phyloP scores from a whole-genome alignment of 768 basidiomycete genomes.

The Strobilomyces confusus region DNA sequence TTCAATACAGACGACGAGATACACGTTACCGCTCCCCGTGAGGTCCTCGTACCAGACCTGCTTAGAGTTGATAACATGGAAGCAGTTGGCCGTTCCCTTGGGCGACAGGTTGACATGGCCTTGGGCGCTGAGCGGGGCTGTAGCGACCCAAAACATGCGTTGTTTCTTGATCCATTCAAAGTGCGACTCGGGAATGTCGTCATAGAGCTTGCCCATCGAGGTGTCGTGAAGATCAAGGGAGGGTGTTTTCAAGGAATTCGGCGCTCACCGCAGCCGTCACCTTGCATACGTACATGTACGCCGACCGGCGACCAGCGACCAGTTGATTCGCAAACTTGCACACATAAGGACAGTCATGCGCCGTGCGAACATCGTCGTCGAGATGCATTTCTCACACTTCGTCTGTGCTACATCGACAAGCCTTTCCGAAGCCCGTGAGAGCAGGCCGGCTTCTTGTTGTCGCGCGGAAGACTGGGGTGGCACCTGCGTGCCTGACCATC shows the following conservation, averaged over 20 bases:
- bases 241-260: too few species aligned
- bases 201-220: conserved; percentile 43
- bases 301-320: too few species aligned
- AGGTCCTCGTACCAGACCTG: conserved; percentile 74
- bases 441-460: not conserved
- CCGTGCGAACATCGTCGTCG: too few species aligned
- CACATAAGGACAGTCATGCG: too few species aligned
- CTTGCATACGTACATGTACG: too few species aligned
- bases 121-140: conserved; percentile 52
- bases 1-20: not conserved
- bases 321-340: too few species aligned
- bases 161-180: not conserved
- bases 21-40: conserved; percentile 54
- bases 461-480: not conserved
- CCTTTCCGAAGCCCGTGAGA: too few species aligned
- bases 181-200: conserved; percentile 38
- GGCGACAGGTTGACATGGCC: conserved; percentile 69
- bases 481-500: not conserved
- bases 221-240: not conserved
- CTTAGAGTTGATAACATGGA: conserved; percentile 52
- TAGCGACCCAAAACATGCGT: conserved; percentile 53
- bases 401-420: too few species aligned
- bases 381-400: too few species aligned
- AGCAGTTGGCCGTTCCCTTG: conserved; percentile 61
- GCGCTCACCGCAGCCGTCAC: too few species aligned